phyloP scores from a whole-genome alignment of 2,329 filamentous ascomycete genomes.

The Pleurostoma richardsiae region DNA sequence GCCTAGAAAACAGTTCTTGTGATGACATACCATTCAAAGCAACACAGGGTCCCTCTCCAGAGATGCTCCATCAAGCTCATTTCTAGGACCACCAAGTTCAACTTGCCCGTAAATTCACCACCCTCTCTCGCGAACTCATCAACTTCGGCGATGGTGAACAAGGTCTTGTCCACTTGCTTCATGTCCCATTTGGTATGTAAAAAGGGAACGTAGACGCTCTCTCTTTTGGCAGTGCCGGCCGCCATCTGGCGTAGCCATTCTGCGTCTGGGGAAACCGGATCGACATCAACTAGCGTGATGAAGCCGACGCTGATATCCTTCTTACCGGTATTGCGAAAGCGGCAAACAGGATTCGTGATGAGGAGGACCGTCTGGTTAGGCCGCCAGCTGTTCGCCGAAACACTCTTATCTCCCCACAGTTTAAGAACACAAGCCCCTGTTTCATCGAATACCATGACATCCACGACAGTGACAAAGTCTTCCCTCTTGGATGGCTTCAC shows the following conservation, averaged over 20 bases:
- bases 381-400: conserved; percentile 35
- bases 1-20: neutral
- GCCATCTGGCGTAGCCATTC: conserved; percentile 47
- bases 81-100: conserved; percentile 25
- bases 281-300: conserved; percentile 47
- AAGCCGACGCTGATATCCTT: conserved; percentile 24
- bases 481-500: conserved; percentile 40
- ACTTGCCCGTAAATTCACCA: conserved; percentile 31
- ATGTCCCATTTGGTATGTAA: conserved; percentile 32
- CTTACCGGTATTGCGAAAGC: conserved; percentile 3
- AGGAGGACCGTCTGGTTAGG: conserved; percentile 45
- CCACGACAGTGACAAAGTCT: conserved; percentile 37
- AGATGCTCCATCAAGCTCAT: conserved; percentile 21
- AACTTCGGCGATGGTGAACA: conserved; percentile 36
- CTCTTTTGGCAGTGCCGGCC: conserved; percentile 37
- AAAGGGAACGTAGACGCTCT: conserved; percentile 44
- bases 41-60: conserved; percentile 29
- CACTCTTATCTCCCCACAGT: conserved; percentile 46
- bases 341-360: conserved; percentile 34
- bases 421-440: conserved; percentile 47
- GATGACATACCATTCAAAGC: conserved; percentile 30
- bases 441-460: conserved; percentile 52
- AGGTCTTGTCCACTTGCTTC: conserved; percentile 20
- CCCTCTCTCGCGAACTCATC: conserved; percentile 32
- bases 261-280: conserved; percentile 48